Evolutionary conservation across 768 basidiomycete species (phyloP), one percentile per base, ranked within the genome.

Genomic region (Phaffia tasmanica): DNA sequence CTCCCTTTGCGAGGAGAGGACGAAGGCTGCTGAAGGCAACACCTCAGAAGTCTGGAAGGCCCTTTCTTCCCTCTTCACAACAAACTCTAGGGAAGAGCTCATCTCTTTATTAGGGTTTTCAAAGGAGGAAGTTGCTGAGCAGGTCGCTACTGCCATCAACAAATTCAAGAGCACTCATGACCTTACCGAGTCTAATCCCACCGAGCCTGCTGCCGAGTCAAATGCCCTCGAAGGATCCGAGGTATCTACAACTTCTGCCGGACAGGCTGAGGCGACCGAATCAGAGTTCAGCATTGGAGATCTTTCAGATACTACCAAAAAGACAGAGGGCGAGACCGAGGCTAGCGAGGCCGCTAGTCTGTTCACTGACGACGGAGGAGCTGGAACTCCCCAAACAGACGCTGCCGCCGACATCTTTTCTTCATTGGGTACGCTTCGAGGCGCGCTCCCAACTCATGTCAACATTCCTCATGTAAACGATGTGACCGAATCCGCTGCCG

Each of bases 71-170:
- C 79, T 98, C 29, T 97, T 95, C 83, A 84, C 84, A 70, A 85
- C 90, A 0, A 83, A 93, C 74, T 91, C 90, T 11, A 80, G 90
- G 63, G 88, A 93, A 30, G 91, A 97, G 76, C 80, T 98, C 6
- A 86, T 98, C 58, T 86, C 86, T 1, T 77, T 97, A 1, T 81
- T 99, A 18, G 94, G 93, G 0, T 97, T 93, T 76, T 93, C 90
- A 3, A 93, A 94, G 76, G 83, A 81, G 14, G 89, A 93, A 70
- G 83, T 95, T 21, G 84, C 84, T 1, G 77, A 80, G 4, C 86
- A 85, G 69, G 88, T 97, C 21, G 83, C 84, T 14, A 86, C 88
- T 70, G 90, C 91, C 15, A 83, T 93, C 55, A 83, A 86, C 56
- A 86, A 83, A 61, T 79, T 91, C 70, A 86, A 85, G 71, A 78